Percentiles rank a stretch among this genome's conserved stretches.
Evolutionary conservation across 2,329 filamentous ascomycete genomes (phyloP).

Genomic region (Plenodomus tracheiphilus): DNA sequence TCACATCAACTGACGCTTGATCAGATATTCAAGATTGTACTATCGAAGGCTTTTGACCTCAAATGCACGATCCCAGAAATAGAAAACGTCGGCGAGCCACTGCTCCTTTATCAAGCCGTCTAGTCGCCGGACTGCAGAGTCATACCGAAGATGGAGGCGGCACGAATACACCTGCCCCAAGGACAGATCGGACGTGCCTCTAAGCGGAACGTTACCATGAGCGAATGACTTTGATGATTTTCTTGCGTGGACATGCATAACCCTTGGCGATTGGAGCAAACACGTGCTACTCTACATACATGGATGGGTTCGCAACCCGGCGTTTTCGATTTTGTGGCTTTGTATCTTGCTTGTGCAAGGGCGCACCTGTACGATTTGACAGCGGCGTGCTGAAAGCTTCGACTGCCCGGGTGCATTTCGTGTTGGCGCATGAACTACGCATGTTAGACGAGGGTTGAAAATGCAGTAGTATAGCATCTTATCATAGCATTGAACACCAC

Average conservation of each 20-base stretch:
- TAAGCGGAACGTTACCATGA: slow-evolving; percentile 38
- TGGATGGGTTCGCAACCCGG: slow-evolving; percentile 30
- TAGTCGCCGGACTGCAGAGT: slow-evolving; percentile 30
- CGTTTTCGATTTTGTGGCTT: slow-evolving; percentile 31
- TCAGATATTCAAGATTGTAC: slow-evolving; percentile 99
- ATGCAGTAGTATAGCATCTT: slow-evolving; percentile 36
- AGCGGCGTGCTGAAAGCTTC: slow-evolving; percentile 8
- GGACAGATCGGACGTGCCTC: slow-evolving; percentile 21
- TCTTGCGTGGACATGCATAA: slow-evolving; percentile 40
- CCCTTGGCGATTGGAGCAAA: slow-evolving; percentile 43
- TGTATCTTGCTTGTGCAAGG: slow-evolving; percentile 16
- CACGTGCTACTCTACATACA: slow-evolving; percentile 17
- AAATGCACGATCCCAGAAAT: slow-evolving; percentile 99
- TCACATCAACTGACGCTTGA: slow-evolving; percentile 29
- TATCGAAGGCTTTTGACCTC: slow-evolving; percentile 97
- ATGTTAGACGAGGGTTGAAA: slow-evolving; percentile 20
- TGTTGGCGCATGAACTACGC: slow-evolving; percentile 16
- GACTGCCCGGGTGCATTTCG: not conserved
- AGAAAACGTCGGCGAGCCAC: slow-evolving; percentile 93
- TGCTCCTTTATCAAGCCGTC: slow-evolving; percentile 75
- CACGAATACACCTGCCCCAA: slow-evolving; percentile 11
- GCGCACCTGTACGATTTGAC: slow-evolving; percentile 9
- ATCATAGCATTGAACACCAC: slow-evolving; percentile 15
- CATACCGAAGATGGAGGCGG: slow-evolving; percentile 15
- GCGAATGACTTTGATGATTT: slow-evolving; percentile 44